A percentile compares a stretch with the other conserved stretches of the same genome.
These are phyloP conservation scores for Microsporum canis DNA, from an alignment of 2,329 filamentous ascomycete genomes.

Conservation along the genomic window DNA sequence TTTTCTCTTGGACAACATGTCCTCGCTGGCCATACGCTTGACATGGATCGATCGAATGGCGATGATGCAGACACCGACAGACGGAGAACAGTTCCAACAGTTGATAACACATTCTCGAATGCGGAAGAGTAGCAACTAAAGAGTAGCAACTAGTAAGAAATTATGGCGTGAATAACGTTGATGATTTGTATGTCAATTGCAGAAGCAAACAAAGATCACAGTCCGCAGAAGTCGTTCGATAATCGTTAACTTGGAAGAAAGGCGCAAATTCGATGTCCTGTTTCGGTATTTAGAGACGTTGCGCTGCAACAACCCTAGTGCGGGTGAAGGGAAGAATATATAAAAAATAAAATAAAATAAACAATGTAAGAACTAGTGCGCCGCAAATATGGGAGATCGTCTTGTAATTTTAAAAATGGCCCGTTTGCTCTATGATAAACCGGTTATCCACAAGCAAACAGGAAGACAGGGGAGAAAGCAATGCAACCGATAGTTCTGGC, in stretches of 20 bases:
- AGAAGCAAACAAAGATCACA: background rate
- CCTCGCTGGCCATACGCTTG: constrained; percentile 60
- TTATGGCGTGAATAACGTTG: background rate
- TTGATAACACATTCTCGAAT: constrained; percentile 64
- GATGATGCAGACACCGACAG: constrained; percentile 79
- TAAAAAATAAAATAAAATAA: constrained; percentile 4
- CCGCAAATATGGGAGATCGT: background rate
- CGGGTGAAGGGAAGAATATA: background rate
- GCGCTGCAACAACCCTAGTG: constrained; percentile 2
- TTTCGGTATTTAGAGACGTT: background rate
- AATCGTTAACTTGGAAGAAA: background rate
- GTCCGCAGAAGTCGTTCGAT: background rate
- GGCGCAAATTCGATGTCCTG: background rate
- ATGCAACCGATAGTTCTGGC: background rate
- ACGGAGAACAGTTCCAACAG: constrained; percentile 75
- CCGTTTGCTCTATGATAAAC: constrained; percentile 10
- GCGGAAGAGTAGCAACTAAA: constrained; percentile 19
- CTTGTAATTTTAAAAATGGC: background rate
- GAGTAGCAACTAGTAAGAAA: background rate
- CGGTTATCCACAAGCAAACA: constrained; percentile 4
- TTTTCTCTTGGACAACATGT: constrained; percentile 61
- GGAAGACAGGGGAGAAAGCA: background rate
- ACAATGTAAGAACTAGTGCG: constrained; percentile 4
- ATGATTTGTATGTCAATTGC: background rate
- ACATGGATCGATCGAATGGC: constrained; percentile 76